phyloP scores from a whole-genome alignment of 2,329 filamentous ascomycete species.

The Aspergillus proliferans region DNA sequence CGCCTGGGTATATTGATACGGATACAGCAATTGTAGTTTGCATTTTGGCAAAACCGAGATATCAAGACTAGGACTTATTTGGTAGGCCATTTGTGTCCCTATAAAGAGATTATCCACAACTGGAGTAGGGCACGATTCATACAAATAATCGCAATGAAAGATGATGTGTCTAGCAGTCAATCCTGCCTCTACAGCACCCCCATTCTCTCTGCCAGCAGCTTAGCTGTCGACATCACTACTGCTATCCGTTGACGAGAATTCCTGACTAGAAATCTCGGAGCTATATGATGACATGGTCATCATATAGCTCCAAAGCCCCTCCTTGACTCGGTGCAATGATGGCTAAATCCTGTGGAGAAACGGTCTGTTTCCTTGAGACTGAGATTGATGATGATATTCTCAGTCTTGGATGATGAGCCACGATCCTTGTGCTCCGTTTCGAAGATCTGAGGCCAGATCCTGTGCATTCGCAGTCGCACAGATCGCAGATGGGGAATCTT shows the following conservation, averaged over 20 bases:
- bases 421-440: background rate
- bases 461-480: background rate
- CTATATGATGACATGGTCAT: no score
- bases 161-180: no score
- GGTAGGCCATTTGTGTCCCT: no score
- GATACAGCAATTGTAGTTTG: no score
- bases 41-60: no score
- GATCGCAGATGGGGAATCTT: background rate
- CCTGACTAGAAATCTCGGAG: background rate
- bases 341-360: background rate
- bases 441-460: background rate
- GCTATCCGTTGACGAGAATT: background rate
- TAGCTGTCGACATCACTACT: background rate
- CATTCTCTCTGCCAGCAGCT: no score
- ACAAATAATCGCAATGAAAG: no score
- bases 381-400: background rate
- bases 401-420: background rate
- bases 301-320: background rate
- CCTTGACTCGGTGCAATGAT: background rate
- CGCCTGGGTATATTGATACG: no score
- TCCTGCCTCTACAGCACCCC: no score
- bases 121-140: no score
- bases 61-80: no score
- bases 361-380: background rate
- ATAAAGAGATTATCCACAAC: no score